Percentiles rank a stretch among this genome's conserved stretches.
phyloP scores from a whole-genome alignment of 208 protist species.

The Acanthamoeba triangularis region DNA sequence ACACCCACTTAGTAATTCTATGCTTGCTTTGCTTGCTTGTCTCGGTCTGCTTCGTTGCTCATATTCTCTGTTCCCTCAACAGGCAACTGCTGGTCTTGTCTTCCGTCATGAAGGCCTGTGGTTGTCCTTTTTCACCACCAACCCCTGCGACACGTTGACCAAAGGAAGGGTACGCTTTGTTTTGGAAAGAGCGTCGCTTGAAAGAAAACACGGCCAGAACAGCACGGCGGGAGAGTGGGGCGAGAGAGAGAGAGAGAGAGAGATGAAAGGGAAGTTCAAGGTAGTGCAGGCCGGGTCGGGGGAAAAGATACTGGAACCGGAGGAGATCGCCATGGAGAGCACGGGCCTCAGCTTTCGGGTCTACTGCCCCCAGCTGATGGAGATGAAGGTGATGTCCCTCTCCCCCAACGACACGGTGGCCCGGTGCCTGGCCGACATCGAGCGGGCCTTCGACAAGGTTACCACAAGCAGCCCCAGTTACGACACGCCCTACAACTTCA shows the following conservation, averaged over 20 bases:
- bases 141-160: too few relatives aligned
- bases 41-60: too few relatives aligned
- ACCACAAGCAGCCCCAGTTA: background rate
- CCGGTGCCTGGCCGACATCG: background rate
- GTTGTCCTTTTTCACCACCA: too few relatives aligned
- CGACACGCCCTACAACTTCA: background rate
- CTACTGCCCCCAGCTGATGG: background rate
- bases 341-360: background rate
- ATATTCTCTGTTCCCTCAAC: too few relatives aligned
- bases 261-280: background rate
- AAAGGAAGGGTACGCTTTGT: too few relatives aligned
- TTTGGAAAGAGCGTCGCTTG: too few relatives aligned
- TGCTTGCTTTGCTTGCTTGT: background rate
- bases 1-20: background rate
- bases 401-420: conserved; percentile 2
- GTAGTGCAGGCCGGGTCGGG: background rate
- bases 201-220: too few relatives aligned
- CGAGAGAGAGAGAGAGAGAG: too few relatives aligned
- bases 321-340: background rate
- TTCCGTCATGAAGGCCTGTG: too few relatives aligned
- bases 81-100: too few relatives aligned
- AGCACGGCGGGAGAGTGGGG: too few relatives aligned
- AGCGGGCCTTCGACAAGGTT: background rate
- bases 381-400: conserved; percentile 7
- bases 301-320: background rate